Evolutionary conservation across 2,329 filamentous ascomycete genomes (phyloP).

Genomic region (Hypoxylon sp.): DNA sequence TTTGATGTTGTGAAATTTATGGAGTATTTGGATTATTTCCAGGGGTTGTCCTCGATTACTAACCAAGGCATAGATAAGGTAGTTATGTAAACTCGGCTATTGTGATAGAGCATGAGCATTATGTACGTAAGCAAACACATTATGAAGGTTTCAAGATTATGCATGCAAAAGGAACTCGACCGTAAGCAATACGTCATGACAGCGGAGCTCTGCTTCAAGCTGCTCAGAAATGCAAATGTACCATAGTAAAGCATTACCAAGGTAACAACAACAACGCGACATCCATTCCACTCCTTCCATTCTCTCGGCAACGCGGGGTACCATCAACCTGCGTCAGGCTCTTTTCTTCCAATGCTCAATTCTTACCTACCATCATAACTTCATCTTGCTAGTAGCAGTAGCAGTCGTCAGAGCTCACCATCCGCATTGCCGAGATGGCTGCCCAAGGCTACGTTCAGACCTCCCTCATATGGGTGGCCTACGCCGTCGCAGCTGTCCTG

Average conservation of each 20-base stretch:
- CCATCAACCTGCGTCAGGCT: conserved; percentile 23
- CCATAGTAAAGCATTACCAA: conserved; percentile 15
- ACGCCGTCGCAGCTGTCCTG: conserved; percentile 83
- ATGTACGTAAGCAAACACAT: neutral
- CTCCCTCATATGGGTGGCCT: conserved; percentile 94
- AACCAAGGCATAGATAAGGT: neutral
- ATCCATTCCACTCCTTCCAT: conserved; percentile 37
- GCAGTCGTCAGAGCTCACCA: conserved; percentile 1
- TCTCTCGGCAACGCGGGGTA: conserved; percentile 36
- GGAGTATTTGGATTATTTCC: neutral
- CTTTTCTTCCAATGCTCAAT: conserved; percentile 15
- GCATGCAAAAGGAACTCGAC: neutral
- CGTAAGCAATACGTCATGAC: conserved; percentile 40
- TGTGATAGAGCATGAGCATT: neutral
- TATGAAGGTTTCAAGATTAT: neutral
- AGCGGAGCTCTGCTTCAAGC: neutral
- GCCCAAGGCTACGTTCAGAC: conserved; percentile 78
- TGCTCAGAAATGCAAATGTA: neutral
- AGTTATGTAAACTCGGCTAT: neutral
- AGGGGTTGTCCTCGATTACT: neutral
- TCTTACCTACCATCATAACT: conserved; percentile 12
- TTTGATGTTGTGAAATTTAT: neutral
- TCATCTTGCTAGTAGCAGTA: conserved; percentile 1
- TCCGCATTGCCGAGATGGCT: conserved; percentile 45
- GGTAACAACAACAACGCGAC: conserved; percentile 31